Evolutionary conservation across 352 stramenopile genomes (phyloP), one percentile per base, ranked within the genome.

Genomic region (Globisporangium takayamanum): DNA sequence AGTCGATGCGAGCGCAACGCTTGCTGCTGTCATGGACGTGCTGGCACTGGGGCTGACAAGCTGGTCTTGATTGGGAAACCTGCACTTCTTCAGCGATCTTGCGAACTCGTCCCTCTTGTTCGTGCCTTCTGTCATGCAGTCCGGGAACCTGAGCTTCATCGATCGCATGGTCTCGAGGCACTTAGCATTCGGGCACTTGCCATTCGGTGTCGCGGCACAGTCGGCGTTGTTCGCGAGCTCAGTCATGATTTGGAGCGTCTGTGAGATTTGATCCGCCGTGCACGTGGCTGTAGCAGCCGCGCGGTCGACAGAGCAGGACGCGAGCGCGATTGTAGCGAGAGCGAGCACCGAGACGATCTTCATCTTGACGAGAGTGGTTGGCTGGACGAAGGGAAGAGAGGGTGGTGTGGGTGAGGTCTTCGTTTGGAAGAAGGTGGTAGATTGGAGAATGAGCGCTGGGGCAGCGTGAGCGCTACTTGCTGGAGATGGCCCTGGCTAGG

Each of bases 291-390:
- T 25, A 15, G 48, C 48, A 7, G n/a, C n/a, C n/a, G 48, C 14
- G 48, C 48, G 48, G 25, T 53, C 48, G 7, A 37, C 48, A 2
- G 48, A 22, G 48, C 25, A 36, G 3, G 33, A 8, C 48, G 20
- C 25, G 48, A 53, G 10, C 6, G 48, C 48, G 25, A 53, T 26
- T 4, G 48, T 28, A 7, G 48, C 22, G 25, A 53, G 14, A n/a
- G 48, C 26, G 48, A 53, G 25, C 12, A 39, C 48, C 14, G 48
- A 53, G 48, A 53, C 14, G 7, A 22, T n/a, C 48, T 53, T 53
- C 48, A 53, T 53, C 22, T 22, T 52, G 4, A 7, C 10, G 18
- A 28, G 46, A 4, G 3, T 14, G 16, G 20, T 26, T 18, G 45
- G 45, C 18, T 36, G 2, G 30, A 36, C n/a, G n/a, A n/a, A n/a